Conservation (phyloP, 139 green algal genomes). For the Chlamydomonas asymmetrica region DNA sequence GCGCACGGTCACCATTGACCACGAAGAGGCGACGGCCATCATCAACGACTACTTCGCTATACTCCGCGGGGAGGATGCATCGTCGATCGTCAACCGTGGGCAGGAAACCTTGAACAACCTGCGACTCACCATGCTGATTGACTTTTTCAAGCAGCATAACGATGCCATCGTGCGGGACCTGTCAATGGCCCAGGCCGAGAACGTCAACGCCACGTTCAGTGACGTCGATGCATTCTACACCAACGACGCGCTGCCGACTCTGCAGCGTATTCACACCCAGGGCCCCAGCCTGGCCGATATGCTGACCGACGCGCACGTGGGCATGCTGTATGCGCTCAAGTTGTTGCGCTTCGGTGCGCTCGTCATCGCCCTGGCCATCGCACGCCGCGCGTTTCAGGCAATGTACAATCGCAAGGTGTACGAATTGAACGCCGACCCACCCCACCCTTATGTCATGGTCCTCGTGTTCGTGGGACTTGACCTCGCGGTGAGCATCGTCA, state of each 20-base stretch:
- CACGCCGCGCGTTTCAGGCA: neutral
- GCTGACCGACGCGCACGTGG: neutral
- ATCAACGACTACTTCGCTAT: neutral
- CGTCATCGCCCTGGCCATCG: neutral
- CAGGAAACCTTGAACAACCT: neutral
- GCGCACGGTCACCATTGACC: neutral
- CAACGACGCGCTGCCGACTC: too few relatives aligned
- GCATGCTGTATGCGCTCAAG: conserved; percentile 6
- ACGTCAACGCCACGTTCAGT: neutral
- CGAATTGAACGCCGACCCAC: neutral
- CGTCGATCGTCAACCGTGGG: neutral
- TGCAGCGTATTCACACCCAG: too few relatives aligned
- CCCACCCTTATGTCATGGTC: neutral
- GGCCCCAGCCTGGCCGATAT: neutral
- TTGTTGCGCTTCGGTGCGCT: neutral
- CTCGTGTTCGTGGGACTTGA: conserved; percentile 1
- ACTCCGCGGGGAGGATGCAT: neutral
- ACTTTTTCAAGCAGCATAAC: neutral
- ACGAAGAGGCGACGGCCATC: neutral
- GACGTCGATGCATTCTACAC: neutral
- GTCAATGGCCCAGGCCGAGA: neutral
- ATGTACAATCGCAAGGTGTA: neutral
- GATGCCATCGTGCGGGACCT: neutral
- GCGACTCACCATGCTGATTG: neutral
- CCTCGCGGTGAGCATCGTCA: too few relatives aligned